Evolutionary conservation across 352 stramenopile species (phyloP).

Genomic region (Phytophthora sp.): DNA sequence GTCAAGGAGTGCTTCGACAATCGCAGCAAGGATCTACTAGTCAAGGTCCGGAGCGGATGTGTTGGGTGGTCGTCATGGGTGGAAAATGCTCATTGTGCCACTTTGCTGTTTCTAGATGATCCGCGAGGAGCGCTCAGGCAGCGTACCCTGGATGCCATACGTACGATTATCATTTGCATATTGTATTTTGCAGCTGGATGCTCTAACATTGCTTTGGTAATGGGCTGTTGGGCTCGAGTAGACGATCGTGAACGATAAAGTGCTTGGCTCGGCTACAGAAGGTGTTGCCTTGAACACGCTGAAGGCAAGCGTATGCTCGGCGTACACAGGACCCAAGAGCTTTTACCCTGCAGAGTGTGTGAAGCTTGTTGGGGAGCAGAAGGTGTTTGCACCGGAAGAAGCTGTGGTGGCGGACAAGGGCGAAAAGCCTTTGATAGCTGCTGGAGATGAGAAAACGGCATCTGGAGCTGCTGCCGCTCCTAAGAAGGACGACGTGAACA

Average conservation of each 20-base stretch:
- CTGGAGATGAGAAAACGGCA: slow-evolving; percentile 21
- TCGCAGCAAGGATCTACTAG: slow-evolving; percentile 56
- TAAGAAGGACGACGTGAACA: slow-evolving; percentile 3
- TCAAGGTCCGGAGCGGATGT: slow-evolving; percentile 33
- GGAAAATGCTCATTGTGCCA: slow-evolving; percentile 2
- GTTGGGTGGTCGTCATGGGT: background rate
- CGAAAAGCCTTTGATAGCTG: slow-evolving; percentile 20
- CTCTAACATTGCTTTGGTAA: background rate
- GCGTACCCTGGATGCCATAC: slow-evolving; percentile 79
- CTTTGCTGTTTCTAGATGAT: slow-evolving; percentile 56
- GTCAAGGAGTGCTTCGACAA: slow-evolving; percentile 71
- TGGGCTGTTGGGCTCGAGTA: slow-evolving; percentile 19
- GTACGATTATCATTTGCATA: slow-evolving; percentile 34
- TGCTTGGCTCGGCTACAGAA: slow-evolving; percentile 62
- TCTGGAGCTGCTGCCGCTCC: slow-evolving; percentile 2
- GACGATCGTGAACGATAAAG: slow-evolving; percentile 65
- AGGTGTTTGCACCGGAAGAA: slow-evolving; percentile 52
- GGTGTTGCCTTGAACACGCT: slow-evolving; percentile 70
- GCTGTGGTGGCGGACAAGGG: slow-evolving; percentile 3
- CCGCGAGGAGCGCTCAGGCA: slow-evolving; percentile 49
- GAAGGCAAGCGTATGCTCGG: slow-evolving; percentile 60
- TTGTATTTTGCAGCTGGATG: background rate
- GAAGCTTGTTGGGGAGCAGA: slow-evolving; percentile 61
- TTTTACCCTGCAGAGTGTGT: slow-evolving; percentile 67
- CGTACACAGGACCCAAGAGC: slow-evolving; percentile 69